These are phyloP conservation scores for Mortierella sp. DNA, from an alignment of 371 early-diverging fungal genomes.

Conservation along the genomic window DNA sequence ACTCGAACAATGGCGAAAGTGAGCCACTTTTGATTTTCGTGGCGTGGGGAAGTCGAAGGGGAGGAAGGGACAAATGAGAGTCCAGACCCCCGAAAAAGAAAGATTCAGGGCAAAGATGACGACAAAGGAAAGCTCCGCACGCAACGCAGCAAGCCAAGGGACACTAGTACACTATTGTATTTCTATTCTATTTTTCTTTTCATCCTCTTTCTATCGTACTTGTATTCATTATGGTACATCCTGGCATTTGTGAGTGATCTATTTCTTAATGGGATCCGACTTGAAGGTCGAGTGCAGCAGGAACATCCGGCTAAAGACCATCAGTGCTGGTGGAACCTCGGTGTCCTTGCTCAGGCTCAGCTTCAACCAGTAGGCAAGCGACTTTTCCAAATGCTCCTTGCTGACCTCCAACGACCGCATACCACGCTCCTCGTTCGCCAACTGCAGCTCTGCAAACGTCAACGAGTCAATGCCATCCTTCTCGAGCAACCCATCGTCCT, in stretches of 20 bases:
- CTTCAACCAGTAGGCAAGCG: constrained; percentile 71
- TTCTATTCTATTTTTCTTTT: neutral
- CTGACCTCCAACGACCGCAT: constrained; percentile 68
- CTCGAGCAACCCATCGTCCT: constrained; percentile 70
- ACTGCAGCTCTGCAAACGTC: constrained; percentile 60
- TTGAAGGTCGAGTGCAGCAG: constrained; percentile 69
- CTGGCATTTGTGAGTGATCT: neutral
- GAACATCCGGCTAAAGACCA: constrained; percentile 75
- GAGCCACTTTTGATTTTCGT: constrained; percentile 5
- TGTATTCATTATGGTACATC: neutral
- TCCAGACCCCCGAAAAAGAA: neutral
- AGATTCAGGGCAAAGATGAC: neutral
- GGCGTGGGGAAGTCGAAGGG: constrained; percentile 7
- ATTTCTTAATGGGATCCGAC: constrained; percentile 39
- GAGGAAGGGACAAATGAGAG: neutral
- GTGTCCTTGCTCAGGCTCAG: constrained; percentile 58
- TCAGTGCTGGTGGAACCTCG: constrained; percentile 62
- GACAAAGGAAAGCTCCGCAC: constrained; percentile 17
- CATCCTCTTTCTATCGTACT: neutral
- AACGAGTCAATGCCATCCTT: constrained; percentile 66
- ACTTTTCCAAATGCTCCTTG: constrained; percentile 64
- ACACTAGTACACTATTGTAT: neutral
- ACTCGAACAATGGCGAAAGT: constrained; percentile 9
- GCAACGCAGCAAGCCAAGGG: neutral
- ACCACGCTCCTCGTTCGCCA: constrained; percentile 75